Base-by-base conservation (phyloP, 768 basidiomycete species). In the Epithele typhae region DNA sequence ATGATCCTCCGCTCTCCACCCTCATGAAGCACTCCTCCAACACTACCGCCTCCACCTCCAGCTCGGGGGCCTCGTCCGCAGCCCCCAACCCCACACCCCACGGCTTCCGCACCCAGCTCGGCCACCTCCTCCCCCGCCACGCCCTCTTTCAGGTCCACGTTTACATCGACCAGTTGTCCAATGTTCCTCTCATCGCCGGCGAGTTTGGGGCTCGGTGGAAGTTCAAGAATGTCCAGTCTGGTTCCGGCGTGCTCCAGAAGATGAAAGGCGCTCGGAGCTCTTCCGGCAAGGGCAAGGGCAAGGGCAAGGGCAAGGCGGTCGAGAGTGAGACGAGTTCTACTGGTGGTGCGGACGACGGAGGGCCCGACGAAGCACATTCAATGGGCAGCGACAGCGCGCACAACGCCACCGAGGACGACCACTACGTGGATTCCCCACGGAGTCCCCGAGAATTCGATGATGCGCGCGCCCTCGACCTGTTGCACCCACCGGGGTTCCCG, bases 181-280 rank as follows among this genome's bases (percentile, higher is more conserved):
- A 78, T 53, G 81, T 90, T 0, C 87, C 87, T 0, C 77, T 87
- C 47, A 77, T 87, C 25, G 67, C 70, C 34, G 87, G 87, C 52
- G 76, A 85, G 58, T 87, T 88, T 58, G 79, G 71, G 17, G 75
- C 83, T 5, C 69, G 73, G 18, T 88, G 87, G 85, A 82, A 79
- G 63, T 77, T 88, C 64, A 84, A 80, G 69, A 73, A 79, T 52
- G 73, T 71, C 25, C 67, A 66, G 30, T 63, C 72, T 3, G 66
- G 17, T 68, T 73, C 58, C 54, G 73, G 77, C 3, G 55, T 80
- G 25, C 57, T 76, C 30, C 53, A 62, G 35, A 72, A 67, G 63
- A 68, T 69, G 55, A 70, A 67, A 53, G 63, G 55, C 49, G 49
- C 48, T 40, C 33, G 54, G 44, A 40, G 49, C 9, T 51, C 48